Percentiles rank a stretch among this genome's conserved stretches.
Conservation (phyloP, 495 filamentous ascomycete species). For the Pyrenopolyporus hunteri region DNA sequence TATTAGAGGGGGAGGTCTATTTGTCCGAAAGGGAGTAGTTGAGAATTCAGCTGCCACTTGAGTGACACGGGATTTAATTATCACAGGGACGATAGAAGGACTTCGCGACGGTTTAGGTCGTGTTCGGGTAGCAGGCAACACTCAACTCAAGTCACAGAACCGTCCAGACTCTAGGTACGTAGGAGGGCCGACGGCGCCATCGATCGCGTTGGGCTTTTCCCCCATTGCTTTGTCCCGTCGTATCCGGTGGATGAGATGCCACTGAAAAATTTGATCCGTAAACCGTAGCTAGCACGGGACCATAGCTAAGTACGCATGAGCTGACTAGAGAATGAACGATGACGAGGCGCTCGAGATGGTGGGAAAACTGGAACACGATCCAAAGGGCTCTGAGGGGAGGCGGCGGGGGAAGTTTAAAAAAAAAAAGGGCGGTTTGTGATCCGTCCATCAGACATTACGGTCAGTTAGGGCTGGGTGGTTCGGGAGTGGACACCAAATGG, state of each 20-base stretch:
- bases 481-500: slow-evolving; percentile 34
- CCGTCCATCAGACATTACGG: slow-evolving; percentile 38
- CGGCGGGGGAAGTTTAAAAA: slow-evolving; percentile 26
- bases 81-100: slow-evolving; percentile 13
- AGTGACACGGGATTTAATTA: slow-evolving; percentile 26
- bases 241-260: slow-evolving; percentile 21
- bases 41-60: slow-evolving; percentile 12
- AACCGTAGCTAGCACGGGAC: slow-evolving; percentile 14
- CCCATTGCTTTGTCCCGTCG: slow-evolving; percentile 26
- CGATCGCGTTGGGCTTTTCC: slow-evolving; percentile 13
- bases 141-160: slow-evolving; percentile 23
- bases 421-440: slow-evolving; percentile 26
- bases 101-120: slow-evolving; percentile 28
- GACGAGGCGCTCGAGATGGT: slow-evolving; percentile 29
- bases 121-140: slow-evolving; percentile 25
- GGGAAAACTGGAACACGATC: slow-evolving; percentile 30
- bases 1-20: background rate
- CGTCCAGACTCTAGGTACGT: slow-evolving; percentile 16
- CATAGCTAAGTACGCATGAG: slow-evolving; percentile 5
- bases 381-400: slow-evolving; percentile 17
- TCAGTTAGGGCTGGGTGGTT: slow-evolving; percentile 33
- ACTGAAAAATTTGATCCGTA: slow-evolving; percentile 16
- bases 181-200: slow-evolving; percentile 15
- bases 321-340: slow-evolving; percentile 28
- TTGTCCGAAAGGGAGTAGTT: slow-evolving; percentile 15